Conservation (phyloP, 495 filamentous ascomycete species). For the Neurospora sp. region DNA sequence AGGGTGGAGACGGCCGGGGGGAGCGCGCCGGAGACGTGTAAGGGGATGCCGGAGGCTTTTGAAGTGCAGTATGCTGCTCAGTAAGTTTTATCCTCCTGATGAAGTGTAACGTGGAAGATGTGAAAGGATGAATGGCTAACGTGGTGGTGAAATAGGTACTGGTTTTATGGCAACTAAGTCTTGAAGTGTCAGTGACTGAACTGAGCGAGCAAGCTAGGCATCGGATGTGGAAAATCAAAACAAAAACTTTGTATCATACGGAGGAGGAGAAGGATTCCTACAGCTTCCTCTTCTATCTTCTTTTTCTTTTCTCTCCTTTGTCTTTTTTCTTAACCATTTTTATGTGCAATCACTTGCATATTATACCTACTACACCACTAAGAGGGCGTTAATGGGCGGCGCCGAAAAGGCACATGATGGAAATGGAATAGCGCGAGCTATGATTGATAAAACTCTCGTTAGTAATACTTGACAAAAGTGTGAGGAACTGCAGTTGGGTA, state of each 20-base stretch:
- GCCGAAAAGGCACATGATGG: neutral
- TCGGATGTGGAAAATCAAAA: neutral
- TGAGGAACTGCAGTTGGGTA: too few species aligned
- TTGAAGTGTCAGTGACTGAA: neutral
- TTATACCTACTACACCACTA: neutral
- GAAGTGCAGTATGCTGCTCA: constrained; percentile 72
- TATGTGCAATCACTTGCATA: neutral
- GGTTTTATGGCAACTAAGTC: constrained; percentile 28
- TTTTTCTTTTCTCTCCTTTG: constrained; percentile 6
- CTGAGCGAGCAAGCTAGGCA: neutral
- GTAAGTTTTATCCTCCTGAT: constrained; percentile 43
- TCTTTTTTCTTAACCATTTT: neutral
- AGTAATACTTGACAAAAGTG: too few species aligned
- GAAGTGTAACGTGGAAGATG: too few species aligned
- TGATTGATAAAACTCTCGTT: neutral
- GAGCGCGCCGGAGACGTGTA: constrained; percentile 62
- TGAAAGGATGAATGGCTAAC: constrained; percentile 2
- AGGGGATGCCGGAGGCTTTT: constrained; percentile 51
- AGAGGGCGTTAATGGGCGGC: neutral
- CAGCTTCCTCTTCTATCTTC: neutral
- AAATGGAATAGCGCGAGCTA: neutral
- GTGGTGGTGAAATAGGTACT: constrained; percentile 23
- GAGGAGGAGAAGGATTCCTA: too few species aligned
- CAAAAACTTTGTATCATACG: constrained; percentile 7
- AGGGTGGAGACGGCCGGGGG: constrained; percentile 83